Base-by-base conservation (phyloP, 208 protist species). In the Acanthamoeba lenticulata region DNA sequence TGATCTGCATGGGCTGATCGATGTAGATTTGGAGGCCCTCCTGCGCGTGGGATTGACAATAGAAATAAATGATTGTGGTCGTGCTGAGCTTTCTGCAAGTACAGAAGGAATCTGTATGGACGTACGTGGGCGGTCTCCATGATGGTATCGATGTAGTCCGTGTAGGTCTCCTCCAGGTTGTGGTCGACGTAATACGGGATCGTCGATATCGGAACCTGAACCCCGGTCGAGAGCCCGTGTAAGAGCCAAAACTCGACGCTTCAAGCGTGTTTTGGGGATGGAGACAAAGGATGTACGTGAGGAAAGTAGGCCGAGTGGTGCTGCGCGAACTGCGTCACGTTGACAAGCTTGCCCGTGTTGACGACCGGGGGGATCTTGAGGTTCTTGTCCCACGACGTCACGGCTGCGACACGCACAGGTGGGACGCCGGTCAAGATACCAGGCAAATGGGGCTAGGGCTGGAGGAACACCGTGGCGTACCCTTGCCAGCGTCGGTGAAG, bases 401-500 rank as follows among this genome's bases (percentile, higher is more conserved):
- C 85, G 1, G 55, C 69, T 40, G 62, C 24, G n/a, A 94, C 81
- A n/a, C n/a, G n/a, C n/a, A n/a, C n/a, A 60, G 42, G 13, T 6
- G 57, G 24, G 13, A 60, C 1, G 36, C n/a, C 13, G 32, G 40
- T n/a, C n/a, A n/a, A n/a, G n/a, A n/a, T n/a, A n/a, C n/a, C n/a
- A n/a, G n/a, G n/a, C n/a, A 21, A 11, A 21, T 19, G 15, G 52
- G 52, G 9, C n/a, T n/a, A n/a, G n/a, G n/a, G n/a, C n/a, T n/a
- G n/a, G n/a, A n/a, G n/a, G n/a, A n/a, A n/a, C n/a, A n/a, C n/a
- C 1, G 57, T 65, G 44, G 2, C n/a, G n/a, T 34, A 92, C 88
- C 94, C 67, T 95, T 94, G 67, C 94, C 90, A 2, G 88, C 79
- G 44, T 95, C 90, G 29, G 32, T 72, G 47, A 91, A 95, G 52